Evolutionary conservation across 2,329 filamentous ascomycete genomes (phyloP), one percentile per base, ranked within the genome.

Genomic region (Incumbomyces delicatus): DNA sequence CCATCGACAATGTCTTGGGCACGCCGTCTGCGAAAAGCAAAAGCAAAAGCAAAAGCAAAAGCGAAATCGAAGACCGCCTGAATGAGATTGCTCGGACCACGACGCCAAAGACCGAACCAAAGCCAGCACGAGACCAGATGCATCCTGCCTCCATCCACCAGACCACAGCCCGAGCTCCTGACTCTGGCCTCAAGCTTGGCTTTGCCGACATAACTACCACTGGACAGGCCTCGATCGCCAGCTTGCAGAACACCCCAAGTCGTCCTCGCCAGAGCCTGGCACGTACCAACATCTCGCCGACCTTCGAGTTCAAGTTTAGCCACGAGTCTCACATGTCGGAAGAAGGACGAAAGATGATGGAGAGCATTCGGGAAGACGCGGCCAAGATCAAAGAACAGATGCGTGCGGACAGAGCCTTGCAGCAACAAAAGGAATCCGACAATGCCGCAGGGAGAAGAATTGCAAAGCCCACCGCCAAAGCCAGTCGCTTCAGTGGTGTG

Each of bases 81-180:
- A 58, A 37, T 55, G 57, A 42, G 61, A 69, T 41, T 55, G 63
- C 57, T 16, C 45, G 40, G 31, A 55, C 68, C 46, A 61, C 83
- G 46, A 73, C 85, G 1, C 87, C 87, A 4, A 74, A 72, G 34
- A 77, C 78, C 33, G 80, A 3, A 75, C 69, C 83, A 55, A 83
- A 85, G 67, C 85, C 87, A 18, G 71, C 83, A 40, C 75, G 75
- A 53, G 79, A 81, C 50, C 88, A 95, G 63, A 95, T 95, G 89
- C 89, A 95, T 62, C 90, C 90, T 7, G 85, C 85, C 69, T 85
- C 85, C 61, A 78, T 80, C 47, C 87, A 92, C 48, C 75, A 78
- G 45, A 82, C 74, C 53, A 89, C 85, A 17, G 83, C 80, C 51
- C 85, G 84, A 45, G 72, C 85, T 37, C 78, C 83, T 1, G 88